phyloP scores from a whole-genome alignment of 768 basidiomycete species.

The Lactarius deliciosus region DNA sequence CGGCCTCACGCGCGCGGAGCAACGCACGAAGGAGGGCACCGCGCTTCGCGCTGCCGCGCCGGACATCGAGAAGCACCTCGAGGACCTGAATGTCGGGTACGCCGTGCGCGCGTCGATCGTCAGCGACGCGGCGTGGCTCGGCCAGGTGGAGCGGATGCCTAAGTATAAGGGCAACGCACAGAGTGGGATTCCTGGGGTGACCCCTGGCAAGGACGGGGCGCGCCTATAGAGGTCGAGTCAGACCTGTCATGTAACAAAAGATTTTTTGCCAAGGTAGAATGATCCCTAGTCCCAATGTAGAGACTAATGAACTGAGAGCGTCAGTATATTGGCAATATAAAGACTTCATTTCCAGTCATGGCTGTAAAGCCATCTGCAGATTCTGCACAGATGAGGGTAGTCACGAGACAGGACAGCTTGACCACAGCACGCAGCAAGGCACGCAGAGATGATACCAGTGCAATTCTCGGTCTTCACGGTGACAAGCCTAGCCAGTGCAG shows the following conservation, averaged over 20 bases:
- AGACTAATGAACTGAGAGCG: neutral
- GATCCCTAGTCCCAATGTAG: neutral
- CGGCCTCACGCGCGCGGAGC: slow-evolving; percentile 17
- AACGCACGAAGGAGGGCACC: slow-evolving; percentile 4
- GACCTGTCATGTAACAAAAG: neutral
- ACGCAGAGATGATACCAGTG: no score
- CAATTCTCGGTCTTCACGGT: no score
- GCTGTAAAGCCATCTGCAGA: no score
- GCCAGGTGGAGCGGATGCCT: slow-evolving; percentile 10
- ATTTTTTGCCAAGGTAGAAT: neutral
- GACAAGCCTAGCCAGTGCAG: no score
- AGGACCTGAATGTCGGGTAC: slow-evolving; percentile 19
- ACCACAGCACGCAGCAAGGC: no score
- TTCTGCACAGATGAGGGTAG: neutral
- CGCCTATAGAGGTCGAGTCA: neutral
- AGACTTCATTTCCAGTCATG: no score
- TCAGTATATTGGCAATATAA: no score
- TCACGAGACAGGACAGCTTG: no score
- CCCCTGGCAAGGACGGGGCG: slow-evolving; percentile 3
- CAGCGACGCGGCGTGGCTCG: slow-evolving; percentile 17
- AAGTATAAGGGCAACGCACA: slow-evolving; percentile 9
- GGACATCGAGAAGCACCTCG: slow-evolving; percentile 19
- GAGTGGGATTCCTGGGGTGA: slow-evolving; percentile 5
- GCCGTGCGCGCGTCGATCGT: slow-evolving; percentile 29
- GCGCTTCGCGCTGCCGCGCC: slow-evolving; percentile 19